Evolutionary conservation across 2,329 filamentous ascomycete genomes (phyloP).

Genomic region (Chrysoporthe puriensis): DNA sequence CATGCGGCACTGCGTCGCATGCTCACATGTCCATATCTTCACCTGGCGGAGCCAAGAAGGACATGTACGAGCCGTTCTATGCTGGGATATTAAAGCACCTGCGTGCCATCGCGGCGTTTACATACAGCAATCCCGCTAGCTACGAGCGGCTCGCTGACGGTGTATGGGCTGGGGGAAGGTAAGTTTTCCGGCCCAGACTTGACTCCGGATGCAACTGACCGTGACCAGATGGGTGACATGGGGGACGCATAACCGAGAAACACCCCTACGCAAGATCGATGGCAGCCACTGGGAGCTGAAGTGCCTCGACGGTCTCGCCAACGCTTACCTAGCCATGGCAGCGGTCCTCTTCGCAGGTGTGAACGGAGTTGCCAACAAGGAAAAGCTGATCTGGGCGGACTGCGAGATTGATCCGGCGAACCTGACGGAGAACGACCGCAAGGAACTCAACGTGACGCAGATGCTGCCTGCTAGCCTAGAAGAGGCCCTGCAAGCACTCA

Average conservation of each 20-base stretch:
- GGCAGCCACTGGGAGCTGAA: constrained; percentile 78
- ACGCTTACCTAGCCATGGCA: constrained; percentile 72
- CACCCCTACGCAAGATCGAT: constrained; percentile 69
- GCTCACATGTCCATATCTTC: constrained; percentile 70
- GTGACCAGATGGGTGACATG: constrained; percentile 66
- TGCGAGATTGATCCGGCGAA: constrained; percentile 57
- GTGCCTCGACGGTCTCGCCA: constrained; percentile 77
- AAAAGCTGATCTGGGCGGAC: constrained; percentile 54
- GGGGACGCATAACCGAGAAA: constrained; percentile 81
- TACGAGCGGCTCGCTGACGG: constrained; percentile 72
- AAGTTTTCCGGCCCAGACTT: not conserved
- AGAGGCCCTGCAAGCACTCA: constrained; percentile 58
- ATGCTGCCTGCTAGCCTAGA: constrained; percentile 59
- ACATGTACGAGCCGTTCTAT: constrained; percentile 68
- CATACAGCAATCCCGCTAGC: constrained; percentile 65
- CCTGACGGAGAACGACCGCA: constrained; percentile 51
- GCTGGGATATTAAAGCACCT: constrained; percentile 71
- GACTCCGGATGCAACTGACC: not conserved
- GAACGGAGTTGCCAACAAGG: constrained; percentile 52
- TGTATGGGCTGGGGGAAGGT: constrained; percentile 74
- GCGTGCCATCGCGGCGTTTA: constrained; percentile 69
- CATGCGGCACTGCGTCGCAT: constrained; percentile 69
- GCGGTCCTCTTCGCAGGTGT: constrained; percentile 64
- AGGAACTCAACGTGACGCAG: constrained; percentile 54
- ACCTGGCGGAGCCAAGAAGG: constrained; percentile 41